Base-by-base conservation (phyloP, 163 green algal species). In the Chlorella variabilis region DNA sequence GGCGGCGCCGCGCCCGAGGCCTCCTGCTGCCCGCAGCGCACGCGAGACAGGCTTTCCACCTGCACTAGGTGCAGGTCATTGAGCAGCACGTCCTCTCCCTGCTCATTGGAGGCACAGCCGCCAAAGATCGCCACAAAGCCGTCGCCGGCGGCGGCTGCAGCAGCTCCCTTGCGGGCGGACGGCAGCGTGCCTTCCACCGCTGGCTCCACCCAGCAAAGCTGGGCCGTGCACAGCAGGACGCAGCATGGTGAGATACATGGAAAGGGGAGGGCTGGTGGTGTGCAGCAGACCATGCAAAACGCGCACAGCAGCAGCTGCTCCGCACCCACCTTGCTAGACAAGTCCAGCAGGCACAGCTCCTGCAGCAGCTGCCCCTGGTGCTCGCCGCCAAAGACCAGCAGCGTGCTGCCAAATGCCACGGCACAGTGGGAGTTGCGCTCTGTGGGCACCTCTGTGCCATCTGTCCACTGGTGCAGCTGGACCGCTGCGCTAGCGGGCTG, bases 321-420 rank as follows among this genome's bases (percentile, higher is more conserved):
- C 21, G 33, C 4, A 33, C 56, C 8, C 41, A 84, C 82, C 82
- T 81, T 62, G 29, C 65, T 74, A 7, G 27, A 79, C 48, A 66
- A 20, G 39, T 89, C 84, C 38, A 87, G 42, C 36, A 84, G 73
- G 31, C 71, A 87, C 2, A 83, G 71, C 84, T 91, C 85, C 25
- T 81, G 62, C 27, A 93, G 42, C 21, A 92, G 58, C 51, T 90
- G 87, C 11, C 89, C 89, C 38, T 86, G 83, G 67, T 86, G 84
- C 61, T 94, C 92, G 45, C 92, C 92, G 33, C 87, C 83, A 61
- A 94, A 84, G 25, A 94, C 42, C 66, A 94, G 86, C 75, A 96
- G 79, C 54, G 91, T 80, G 54, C 75, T 76, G 20, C 75, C 42
- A 33, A 94, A 75, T 5, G 78, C 85, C 3, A 92, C 87, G 7